Conservation (phyloP, 2,329 filamentous ascomycete genomes). For the Tothia fuscella region DNA sequence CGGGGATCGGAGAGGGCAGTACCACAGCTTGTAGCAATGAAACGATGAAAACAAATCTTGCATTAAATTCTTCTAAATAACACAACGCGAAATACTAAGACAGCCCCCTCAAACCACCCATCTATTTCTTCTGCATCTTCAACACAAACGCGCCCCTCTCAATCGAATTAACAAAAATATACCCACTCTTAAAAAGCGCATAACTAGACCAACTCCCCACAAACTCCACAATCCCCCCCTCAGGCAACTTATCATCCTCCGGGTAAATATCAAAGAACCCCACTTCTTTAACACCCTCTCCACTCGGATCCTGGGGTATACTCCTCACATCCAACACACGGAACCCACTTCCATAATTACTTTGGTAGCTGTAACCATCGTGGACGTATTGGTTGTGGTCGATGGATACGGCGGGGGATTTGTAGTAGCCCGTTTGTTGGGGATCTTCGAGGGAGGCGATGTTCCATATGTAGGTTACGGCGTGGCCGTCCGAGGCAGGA, state of each 20-base stretch:
- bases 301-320: slow-evolving; percentile 21
- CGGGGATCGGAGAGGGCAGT: too few relatives aligned
- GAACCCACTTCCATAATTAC: slow-evolving; percentile 40
- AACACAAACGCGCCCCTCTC: slow-evolving; percentile 27
- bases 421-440: slow-evolving; percentile 32
- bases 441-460: slow-evolving; percentile 31
- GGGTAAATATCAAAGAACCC: slow-evolving; percentile 25
- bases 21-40: too few relatives aligned
- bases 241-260: slow-evolving; percentile 19
- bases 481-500: slow-evolving; percentile 29
- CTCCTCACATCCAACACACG: slow-evolving; percentile 22
- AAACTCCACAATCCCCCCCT: slow-evolving; percentile 27
- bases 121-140: too few relatives aligned
- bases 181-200: slow-evolving; percentile 27
- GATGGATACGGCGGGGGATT: slow-evolving; percentile 30
- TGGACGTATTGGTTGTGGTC: slow-evolving; percentile 40
- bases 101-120: too few relatives aligned
- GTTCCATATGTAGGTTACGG: slow-evolving; percentile 41
- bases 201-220: slow-evolving; percentile 26
- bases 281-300: slow-evolving; percentile 21
- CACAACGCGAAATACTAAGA: too few relatives aligned
- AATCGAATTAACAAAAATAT: slow-evolving; percentile 29
- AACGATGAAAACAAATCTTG: too few relatives aligned
- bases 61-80: too few relatives aligned
- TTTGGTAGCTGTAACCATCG: slow-evolving; percentile 35